Base-by-base conservation (phyloP, 495 filamentous ascomycete species). In the Pyronema domesticum region DNA sequence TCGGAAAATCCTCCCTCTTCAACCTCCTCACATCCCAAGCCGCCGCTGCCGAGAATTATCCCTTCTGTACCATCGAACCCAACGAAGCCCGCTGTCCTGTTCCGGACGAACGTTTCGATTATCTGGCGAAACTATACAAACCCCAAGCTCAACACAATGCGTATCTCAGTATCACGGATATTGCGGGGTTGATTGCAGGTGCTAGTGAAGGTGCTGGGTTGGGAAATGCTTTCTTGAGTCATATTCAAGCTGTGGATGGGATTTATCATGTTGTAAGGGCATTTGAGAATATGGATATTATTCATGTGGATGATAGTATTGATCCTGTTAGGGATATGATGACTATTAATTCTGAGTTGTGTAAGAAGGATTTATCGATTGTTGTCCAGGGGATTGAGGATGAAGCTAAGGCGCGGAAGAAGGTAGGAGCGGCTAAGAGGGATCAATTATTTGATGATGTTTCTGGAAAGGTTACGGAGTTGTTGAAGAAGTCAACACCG, bases 1-100 rank as follows among this genome's bases (percentile, higher is more conserved):
- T 65, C 34, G 63, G 77, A 15, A 80, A 65, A 51, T 60, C 56
- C 37, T 58, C 54, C 8, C 50, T 65, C 39, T 65, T 65, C 54
- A 65, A 65, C 50, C 51, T 65, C 14, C 46, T 65, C 39, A 65
- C 60, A 17, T 55, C 62, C 53, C 60, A 65, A 52, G 58, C 51
- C 53, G 60, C 57, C 11, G 57, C 58, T n/a, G 62, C 62, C 2
- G 62, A 65, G 50, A 65, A 62, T 36, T 65, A 47, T 10, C 45
- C 45, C 7, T 47, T 65, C 51, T 65, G 63, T 46, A 65, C 63
- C 5, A 65, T 65, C 55, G 63, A 65, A 46, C 63, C 63, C 46
- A 63, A 65, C 50, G 63, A 65, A 19, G 63, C 63, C 15, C 57
- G 63, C 18, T 65, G 63, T 53, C 49, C 60, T 6, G 63, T 65